Conservation (phyloP, 441 rosid genomes). For the Erodium chrysanthum region DNA sequence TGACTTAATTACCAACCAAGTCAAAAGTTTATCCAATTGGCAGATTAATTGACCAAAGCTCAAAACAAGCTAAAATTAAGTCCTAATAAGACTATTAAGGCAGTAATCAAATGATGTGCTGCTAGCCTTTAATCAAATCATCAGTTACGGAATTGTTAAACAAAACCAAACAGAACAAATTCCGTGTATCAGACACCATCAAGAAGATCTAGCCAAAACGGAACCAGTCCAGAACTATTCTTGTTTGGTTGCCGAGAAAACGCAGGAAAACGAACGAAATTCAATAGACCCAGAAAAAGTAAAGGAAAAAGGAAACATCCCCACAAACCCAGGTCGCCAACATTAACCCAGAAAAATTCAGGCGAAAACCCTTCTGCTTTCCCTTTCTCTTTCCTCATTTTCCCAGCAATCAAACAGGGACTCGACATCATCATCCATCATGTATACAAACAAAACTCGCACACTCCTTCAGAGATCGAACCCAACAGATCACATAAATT, state of each 20-base stretch:
- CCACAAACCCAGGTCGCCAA: not conserved
- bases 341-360: not conserved
- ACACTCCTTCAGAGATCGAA: not conserved
- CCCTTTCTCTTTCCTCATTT: not conserved
- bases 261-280: not conserved
- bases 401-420: not conserved
- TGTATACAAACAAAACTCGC: not conserved
- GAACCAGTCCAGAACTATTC: not conserved
- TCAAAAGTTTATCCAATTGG: not conserved
- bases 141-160: not conserved
- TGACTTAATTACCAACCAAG: too few species aligned
- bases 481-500: not conserved
- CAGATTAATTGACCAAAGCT: not conserved
- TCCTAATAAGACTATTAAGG: not conserved
- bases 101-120: too few species aligned
- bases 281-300: not conserved
- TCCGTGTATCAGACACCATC: not conserved
- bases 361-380: not conserved
- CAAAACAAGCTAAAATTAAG: slow-evolving; percentile 2
- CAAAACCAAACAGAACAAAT: not conserved
- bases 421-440: not conserved
- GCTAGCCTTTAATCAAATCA: too few species aligned
- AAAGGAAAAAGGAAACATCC: not conserved
- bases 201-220: not conserved
- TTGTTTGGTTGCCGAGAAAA: slow-evolving; percentile 1